phyloP scores from a whole-genome alignment of 2,329 filamentous ascomycete genomes.

The Alternaria metachromatica region DNA sequence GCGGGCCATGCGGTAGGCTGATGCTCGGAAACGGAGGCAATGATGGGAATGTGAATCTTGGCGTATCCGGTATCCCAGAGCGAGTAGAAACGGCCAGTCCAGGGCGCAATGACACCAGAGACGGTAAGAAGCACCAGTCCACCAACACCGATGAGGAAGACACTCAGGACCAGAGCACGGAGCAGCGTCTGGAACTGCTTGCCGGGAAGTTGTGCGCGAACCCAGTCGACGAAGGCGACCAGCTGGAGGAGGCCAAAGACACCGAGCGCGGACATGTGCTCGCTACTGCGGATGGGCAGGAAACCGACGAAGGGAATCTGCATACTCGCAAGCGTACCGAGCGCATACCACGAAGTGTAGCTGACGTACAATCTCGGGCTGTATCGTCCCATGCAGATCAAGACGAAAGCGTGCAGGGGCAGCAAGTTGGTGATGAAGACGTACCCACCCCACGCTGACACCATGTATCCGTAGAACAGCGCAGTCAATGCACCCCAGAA shows the following conservation, averaged over 20 bases:
- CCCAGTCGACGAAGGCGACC: slow-evolving; percentile 88
- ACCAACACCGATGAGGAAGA: slow-evolving; percentile 75
- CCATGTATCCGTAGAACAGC: slow-evolving; percentile 99
- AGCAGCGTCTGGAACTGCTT: slow-evolving; percentile 95
- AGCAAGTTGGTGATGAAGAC: slow-evolving; percentile 99
- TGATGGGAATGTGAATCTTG: slow-evolving; percentile 99
- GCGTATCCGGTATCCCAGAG: slow-evolving; percentile 98
- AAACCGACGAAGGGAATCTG: slow-evolving; percentile 99
- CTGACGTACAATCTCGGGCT: slow-evolving; percentile 93
- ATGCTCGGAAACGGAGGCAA: slow-evolving; percentile 99
- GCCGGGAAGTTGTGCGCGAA: slow-evolving; percentile 85
- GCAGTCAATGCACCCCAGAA: slow-evolving; percentile 96
- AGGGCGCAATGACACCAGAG: slow-evolving; percentile 91
- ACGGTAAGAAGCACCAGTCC: slow-evolving; percentile 85
- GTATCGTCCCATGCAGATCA: slow-evolving; percentile 96
- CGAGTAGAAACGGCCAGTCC: slow-evolving; percentile 98
- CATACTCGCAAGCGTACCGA: slow-evolving; percentile 97
- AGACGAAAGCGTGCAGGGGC: slow-evolving; percentile 89
- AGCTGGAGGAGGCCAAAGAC: slow-evolving; percentile 96
- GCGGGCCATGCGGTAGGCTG: slow-evolving; percentile 98
- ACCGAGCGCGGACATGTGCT: slow-evolving; percentile 96
- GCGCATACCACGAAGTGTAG: slow-evolving; percentile 97
- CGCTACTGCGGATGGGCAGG: slow-evolving; percentile 92
- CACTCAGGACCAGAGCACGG: slow-evolving; percentile 73
- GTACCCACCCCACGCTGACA: slow-evolving; percentile 98